phyloP scores from a whole-genome alignment of 305 asterid species.

The Ilex paraguariensis region DNA sequence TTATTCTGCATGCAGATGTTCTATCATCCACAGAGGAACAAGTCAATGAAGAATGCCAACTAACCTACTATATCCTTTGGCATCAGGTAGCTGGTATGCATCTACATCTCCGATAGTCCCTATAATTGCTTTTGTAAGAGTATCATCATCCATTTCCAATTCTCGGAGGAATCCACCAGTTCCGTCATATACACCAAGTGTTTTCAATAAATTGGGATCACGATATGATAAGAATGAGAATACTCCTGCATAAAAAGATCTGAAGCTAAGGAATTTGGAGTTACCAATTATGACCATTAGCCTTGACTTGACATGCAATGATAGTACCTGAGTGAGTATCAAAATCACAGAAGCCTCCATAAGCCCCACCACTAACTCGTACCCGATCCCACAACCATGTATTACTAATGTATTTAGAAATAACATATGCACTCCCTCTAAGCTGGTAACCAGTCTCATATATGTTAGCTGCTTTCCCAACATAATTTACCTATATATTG shows the following conservation, averaged over 20 bases:
- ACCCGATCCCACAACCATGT: constrained; percentile 99
- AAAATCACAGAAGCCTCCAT: constrained; percentile 97
- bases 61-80: constrained; percentile 95
- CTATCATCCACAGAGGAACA: background rate
- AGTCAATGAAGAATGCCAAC: constrained; percentile 7
- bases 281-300: constrained; percentile 8
- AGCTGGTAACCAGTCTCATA: constrained; percentile 88
- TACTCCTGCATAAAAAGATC: constrained; percentile 54
- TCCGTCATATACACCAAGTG: constrained; percentile 88
- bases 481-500: constrained; percentile 78
- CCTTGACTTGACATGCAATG: constrained; percentile 10
- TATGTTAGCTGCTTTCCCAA: constrained; percentile 95
- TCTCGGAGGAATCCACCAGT: constrained; percentile 78
- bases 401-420: constrained; percentile 73
- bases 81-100: constrained; percentile 92
- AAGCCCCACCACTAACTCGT: constrained; percentile 99
- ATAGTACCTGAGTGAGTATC: constrained; percentile 86
- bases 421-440: constrained; percentile 89
- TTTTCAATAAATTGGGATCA: constrained; percentile 94
- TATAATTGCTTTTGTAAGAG: constrained; percentile 93
- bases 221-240: constrained; percentile 91
- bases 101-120: constrained; percentile 98
- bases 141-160: constrained; percentile 82
- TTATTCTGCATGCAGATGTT: no score
- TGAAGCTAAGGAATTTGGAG: constrained; percentile 15